Evolutionary conservation across 441 rosid genomes (phyloP), one percentile per base, ranked within the genome.

Genomic region (Corymbia calophylla): DNA sequence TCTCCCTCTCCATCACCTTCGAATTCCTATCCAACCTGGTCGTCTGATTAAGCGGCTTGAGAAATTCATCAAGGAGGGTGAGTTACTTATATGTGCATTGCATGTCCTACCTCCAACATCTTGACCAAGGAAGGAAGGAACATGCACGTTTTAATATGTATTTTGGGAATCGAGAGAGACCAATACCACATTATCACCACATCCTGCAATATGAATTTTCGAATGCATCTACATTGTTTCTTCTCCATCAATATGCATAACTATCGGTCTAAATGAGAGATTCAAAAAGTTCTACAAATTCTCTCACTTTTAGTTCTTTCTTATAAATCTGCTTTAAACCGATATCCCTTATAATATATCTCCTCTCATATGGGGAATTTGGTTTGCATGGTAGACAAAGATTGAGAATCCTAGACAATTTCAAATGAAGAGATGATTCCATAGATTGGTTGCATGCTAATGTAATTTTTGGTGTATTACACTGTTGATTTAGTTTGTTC

Each of bases 31-130:
- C 96, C 87, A 95, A 91, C 91, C 93, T 89, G 29, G 95, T 94
- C 29, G 95, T 93, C 90, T 88, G 88, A 88, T 93, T 88, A 31
- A 96, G 93, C 39, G 97, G 96, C 88, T 90, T 96, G 99, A 94
- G 87, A 95, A 90, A 90, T 91, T 93, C 86, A 92, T 89, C 16
- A 90, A 91, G 15, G 4, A 51, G 53, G 5, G 53, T 12, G 53
- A 51, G 1, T 13, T 15, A 51, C 5, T 4, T 13, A 51, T 51
- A 51, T 14, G 53, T 3, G 53, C 16, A 51, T 51, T 5, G 53
- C 53, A 51, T 51, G 53, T 51, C 53, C 16, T 51, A 13, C 16
- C 53, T 51, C 13, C 53, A 4, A 51, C 53, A 51, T 51, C 53
- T 51, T 51, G 5, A 19, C 25, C 31, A 60, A 27, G 66, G 66